Base-by-base conservation (phyloP, 306 rosid species). In the Canavalia ensiformis region DNA sequence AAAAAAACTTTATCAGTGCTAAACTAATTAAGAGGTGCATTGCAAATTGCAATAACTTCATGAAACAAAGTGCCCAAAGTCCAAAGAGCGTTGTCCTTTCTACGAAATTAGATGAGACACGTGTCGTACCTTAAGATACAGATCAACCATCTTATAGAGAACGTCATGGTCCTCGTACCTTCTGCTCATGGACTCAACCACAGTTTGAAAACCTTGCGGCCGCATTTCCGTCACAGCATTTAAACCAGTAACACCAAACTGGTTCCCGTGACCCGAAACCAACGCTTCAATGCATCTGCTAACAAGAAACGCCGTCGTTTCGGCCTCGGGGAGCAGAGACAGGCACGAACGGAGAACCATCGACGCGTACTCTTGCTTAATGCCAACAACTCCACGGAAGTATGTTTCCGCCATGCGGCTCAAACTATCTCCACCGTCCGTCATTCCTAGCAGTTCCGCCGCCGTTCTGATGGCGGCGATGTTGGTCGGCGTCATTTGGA, bases 271-370 rank as follows among this genome's bases (percentile, higher is more conserved):
- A 7, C 86, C 85, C 1, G 82, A 55, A 62, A 82, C 77, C 63
- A 91, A 56, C 4, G 89, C 87, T 81, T 89, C 94, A 35, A 89
- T 75, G 45, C 94, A 90, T 63, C 89, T 79, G 70, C 94, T 92
- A 18, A 84, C 76, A 0, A 92, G 78, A 83, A 50, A 83, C 75
- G 93, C 89, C 8, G 76, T 79, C 82, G 92, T 92, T 89, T 92
- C 97, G 0, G 93, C 89, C 62, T 90, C 94, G 0, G 97, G 97
- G 46, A 92, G 97, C 70, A 92, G 63, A 9, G 86, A 18, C 68
- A 92, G 62, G 71, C 93, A 87, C 39, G 97, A 84, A 18, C 91
- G 91, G 72, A 92, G 91, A 68, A 89, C 91, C 9, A 85, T 81
- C 10, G 86, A 83, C 29, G 90, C 81, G 69, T 83, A 85, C 49